phyloP scores from a whole-genome alignment of 2,329 filamentous ascomycete genomes.

The Cyclaneusma minus region DNA sequence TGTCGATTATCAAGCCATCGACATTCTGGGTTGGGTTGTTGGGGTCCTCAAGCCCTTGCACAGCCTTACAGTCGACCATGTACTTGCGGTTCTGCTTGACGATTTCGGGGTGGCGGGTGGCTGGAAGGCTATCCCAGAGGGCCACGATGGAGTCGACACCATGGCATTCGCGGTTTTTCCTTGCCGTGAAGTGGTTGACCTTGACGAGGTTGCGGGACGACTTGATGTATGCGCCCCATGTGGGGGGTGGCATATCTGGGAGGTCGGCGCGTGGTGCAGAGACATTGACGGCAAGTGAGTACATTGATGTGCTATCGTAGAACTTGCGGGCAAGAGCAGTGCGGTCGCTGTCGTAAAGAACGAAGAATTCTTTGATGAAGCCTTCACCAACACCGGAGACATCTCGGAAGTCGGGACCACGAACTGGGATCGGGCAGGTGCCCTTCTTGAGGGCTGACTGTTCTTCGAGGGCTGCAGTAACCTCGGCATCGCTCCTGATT shows the following conservation, averaged over 20 bases:
- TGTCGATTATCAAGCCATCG: slow-evolving; percentile 59
- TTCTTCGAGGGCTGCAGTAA: slow-evolving; percentile 31
- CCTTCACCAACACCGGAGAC: slow-evolving; percentile 58
- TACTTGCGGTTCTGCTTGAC: slow-evolving; percentile 53
- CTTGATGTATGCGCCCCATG: slow-evolving; percentile 64
- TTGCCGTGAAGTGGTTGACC: slow-evolving; percentile 43
- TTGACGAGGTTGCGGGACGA: slow-evolving; percentile 64
- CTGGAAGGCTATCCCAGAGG: slow-evolving; percentile 54
- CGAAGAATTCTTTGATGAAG: slow-evolving; percentile 62
- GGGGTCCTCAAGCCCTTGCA: slow-evolving; percentile 57
- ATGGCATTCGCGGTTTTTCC: slow-evolving; percentile 49
- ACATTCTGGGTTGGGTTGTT: slow-evolving; percentile 48
- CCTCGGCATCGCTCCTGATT: slow-evolving; percentile 57
- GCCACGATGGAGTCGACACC: slow-evolving; percentile 51
- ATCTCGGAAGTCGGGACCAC: slow-evolving; percentile 56
- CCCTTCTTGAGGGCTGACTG: slow-evolving; percentile 22
- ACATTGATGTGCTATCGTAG: slow-evolving; percentile 63
- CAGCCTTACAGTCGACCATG: slow-evolving; percentile 66
- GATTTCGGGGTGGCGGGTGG: slow-evolving; percentile 61
- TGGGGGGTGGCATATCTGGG: slow-evolving; percentile 26
- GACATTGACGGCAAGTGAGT: slow-evolving; percentile 62
- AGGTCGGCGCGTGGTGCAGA: slow-evolving; percentile 31
- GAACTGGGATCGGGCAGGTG: slow-evolving; percentile 47
- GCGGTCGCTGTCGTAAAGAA: slow-evolving; percentile 58
- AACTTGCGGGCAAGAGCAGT: slow-evolving; percentile 43